Conservation (phyloP, 768 basidiomycete genomes). For the Lyophyllum decastes region DNA sequence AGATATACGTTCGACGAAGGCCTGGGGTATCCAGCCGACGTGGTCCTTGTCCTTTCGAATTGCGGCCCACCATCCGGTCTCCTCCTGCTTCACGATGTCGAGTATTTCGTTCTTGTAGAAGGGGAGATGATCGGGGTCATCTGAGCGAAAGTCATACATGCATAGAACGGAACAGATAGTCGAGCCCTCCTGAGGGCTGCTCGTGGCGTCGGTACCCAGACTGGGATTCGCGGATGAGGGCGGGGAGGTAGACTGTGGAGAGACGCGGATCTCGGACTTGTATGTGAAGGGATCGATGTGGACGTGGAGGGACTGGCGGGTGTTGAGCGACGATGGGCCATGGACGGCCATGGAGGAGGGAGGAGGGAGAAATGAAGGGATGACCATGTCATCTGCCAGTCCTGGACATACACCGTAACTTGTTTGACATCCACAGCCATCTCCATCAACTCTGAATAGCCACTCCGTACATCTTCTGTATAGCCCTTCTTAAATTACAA, state of each 20-base stretch:
- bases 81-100: constrained; percentile 66
- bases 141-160: constrained; percentile 66
- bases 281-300: constrained; percentile 38
- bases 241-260: constrained; percentile 34
- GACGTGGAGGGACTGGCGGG: constrained; percentile 42
- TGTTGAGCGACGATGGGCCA: constrained; percentile 31
- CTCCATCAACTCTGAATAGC: background rate
- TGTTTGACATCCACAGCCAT: background rate
- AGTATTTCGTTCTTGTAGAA: constrained; percentile 71
- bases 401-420: background rate
- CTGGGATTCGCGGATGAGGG: constrained; percentile 33
- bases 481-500: background rate
- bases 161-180: constrained; percentile 59
- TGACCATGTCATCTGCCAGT: background rate
- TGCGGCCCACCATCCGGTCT: constrained; percentile 84
- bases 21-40: constrained; percentile 78
- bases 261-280: constrained; percentile 26
- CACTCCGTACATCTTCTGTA: background rate
- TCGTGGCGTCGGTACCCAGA: constrained; percentile 27
- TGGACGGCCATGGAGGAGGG: constrained; percentile 25
- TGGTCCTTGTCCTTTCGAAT: constrained; percentile 50
- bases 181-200: constrained; percentile 30
- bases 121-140: constrained; percentile 60
- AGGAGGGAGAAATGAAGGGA: background rate
- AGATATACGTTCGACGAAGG: constrained; percentile 61